Evolutionary conservation across 352 stramenopile species (phyloP).

Genomic region (Pythium aristosporum): DNA sequence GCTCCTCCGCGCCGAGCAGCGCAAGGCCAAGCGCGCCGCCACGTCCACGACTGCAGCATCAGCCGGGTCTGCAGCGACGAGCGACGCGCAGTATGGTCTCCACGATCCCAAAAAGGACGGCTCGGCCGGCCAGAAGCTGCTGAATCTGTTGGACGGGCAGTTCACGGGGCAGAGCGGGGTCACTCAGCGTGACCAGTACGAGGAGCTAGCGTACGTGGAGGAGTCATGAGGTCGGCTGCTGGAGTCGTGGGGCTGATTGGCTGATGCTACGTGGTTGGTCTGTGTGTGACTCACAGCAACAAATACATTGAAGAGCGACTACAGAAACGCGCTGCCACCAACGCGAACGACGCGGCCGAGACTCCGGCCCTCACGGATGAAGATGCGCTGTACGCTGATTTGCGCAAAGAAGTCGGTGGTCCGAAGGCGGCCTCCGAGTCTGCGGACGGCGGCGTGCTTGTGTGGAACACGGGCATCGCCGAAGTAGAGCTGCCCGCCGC

Average conservation of each 20-base stretch:
- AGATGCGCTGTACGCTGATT: constrained; percentile 66
- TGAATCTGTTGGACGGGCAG: constrained; percentile 73
- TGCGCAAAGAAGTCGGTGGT: constrained; percentile 42
- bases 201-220: constrained; percentile 60
- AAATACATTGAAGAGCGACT: constrained; percentile 82
- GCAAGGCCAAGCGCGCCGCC: constrained; percentile 14
- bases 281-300: constrained; percentile 37
- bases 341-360: constrained; percentile 15
- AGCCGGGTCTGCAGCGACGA: constrained; percentile 6
- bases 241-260: not conserved
- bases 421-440: constrained; percentile 29
- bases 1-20: constrained; percentile 37
- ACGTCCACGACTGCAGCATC: not conserved
- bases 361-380: constrained; percentile 39
- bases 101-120: constrained; percentile 78
- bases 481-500: constrained; percentile 68
- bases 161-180: constrained; percentile 72
- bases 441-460: constrained; percentile 61
- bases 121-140: constrained; percentile 61
- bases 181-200: constrained; percentile 68
- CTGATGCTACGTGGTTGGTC: not conserved
- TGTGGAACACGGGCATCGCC: constrained; percentile 77
- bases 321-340: constrained; percentile 38
- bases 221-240: no score
- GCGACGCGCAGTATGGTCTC: constrained; percentile 47